Evolutionary conservation across 2,329 filamentous ascomycete genomes (phyloP), one percentile per base, ranked within the genome.

Genomic region (Harringtonia lauricola): DNA sequence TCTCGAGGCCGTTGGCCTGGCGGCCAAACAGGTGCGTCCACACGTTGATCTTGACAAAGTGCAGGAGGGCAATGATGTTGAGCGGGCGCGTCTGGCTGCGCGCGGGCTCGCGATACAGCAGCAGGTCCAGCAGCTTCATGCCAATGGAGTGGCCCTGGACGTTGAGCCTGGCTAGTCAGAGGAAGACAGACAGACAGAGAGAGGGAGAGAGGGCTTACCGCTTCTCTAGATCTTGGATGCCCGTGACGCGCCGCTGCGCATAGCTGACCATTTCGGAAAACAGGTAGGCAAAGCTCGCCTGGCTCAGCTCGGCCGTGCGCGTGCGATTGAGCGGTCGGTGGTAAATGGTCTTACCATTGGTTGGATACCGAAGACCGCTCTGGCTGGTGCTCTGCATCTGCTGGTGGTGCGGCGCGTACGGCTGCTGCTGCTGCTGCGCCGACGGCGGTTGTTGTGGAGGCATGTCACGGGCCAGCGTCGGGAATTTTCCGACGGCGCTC

Each of bases 191-290:
- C n/a, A 39, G 33, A 42, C 39, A 36, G n/a, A n/a, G n/a, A 40
- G 14, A 33, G 31, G 18, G 9, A 29, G 10, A 35, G 24, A 43
- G 26, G 26, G 54, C 69, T 44, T 65, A 94, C 87, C 85, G 74
- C 66, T 89, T 86, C 62, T 98, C 92, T 17, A 98, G 70, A 63
- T 96, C 92, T 56, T 90, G 83, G 47, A 98, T 94, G 8, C 87
- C 89, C 52, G 85, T 92, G 43, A 95, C 90, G 49, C 86, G 75
- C 56, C 81, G 76, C 62, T 96, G 92, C 53, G 92, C 90, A 64
- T 96, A 96, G 56, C 80, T 82, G 40, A 98, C 89, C 85, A 96
- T 95, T 68, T 95, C 90, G 48, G 83, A 82, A 61, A 98, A 96
- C 47, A 98, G 72, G 63, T 94, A 96, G 35, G 92, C 90, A 65